phyloP scores from a whole-genome alignment of 2,329 filamentous ascomycete genomes.

The Sclerotinia trifoliorum region DNA sequence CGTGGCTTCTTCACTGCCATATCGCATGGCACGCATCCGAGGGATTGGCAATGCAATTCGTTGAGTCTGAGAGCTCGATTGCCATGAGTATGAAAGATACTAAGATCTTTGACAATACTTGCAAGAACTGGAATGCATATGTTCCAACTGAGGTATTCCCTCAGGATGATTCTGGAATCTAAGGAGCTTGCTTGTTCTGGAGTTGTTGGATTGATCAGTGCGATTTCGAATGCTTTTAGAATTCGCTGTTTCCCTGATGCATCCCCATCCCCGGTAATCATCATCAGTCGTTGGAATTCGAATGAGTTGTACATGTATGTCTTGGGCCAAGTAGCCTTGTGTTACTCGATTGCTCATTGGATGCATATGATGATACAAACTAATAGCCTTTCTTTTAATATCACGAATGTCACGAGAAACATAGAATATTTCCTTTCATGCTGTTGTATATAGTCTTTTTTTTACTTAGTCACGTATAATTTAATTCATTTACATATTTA shows the following conservation, averaged over 20 bases:
- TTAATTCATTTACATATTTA: too few species aligned
- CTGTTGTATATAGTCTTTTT: neutral
- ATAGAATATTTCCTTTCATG: neutral
- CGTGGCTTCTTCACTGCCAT: conserved; percentile 42
- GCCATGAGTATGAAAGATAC: conserved; percentile 27
- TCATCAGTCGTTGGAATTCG: neutral
- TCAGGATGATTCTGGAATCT: conserved; percentile 38
- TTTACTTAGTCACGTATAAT: neutral
- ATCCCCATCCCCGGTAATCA: too few species aligned
- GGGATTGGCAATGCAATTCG: conserved; percentile 53
- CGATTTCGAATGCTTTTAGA: neutral
- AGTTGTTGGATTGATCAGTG: neutral
- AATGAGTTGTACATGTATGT: too few species aligned
- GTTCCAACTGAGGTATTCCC: conserved; percentile 22
- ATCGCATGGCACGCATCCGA: conserved; percentile 54
- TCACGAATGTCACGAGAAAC: neutral
- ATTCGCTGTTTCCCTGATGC: neutral
- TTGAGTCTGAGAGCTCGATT: conserved; percentile 42
- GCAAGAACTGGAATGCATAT: conserved; percentile 32
- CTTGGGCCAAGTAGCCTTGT: neutral
- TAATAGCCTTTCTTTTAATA: neutral
- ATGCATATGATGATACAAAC: neutral
- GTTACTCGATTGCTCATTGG: neutral
- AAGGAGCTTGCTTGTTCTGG: neutral
- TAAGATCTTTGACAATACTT: conserved; percentile 28